phyloP scores from a whole-genome alignment of 768 basidiomycete genomes.

The Suillus variegatus region DNA sequence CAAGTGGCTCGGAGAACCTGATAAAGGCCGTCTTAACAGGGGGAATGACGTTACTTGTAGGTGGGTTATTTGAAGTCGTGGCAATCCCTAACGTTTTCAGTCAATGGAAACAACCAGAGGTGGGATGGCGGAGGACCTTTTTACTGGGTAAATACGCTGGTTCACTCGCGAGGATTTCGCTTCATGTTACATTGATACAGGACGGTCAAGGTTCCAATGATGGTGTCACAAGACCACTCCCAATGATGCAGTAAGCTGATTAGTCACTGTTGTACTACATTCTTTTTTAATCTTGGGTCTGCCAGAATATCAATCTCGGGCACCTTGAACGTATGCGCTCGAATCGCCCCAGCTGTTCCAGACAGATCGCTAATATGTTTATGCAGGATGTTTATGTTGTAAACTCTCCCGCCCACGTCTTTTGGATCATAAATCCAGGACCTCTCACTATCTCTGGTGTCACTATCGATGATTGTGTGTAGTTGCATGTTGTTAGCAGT shows the following conservation, averaged over 20 bases:
- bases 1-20: background rate
- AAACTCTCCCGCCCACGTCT: conserved; percentile 41
- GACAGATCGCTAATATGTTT: background rate
- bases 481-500: background rate
- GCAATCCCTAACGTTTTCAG: conserved; percentile 11
- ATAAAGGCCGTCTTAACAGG: conserved; percentile 26
- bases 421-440: conserved; percentile 31
- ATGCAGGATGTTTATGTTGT: conserved; percentile 36
- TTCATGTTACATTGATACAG: conserved; percentile 15
- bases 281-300: background rate
- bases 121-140: conserved; percentile 46
- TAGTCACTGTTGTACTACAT: background rate
- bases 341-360: background rate
- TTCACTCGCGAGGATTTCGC: background rate
- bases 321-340: conserved; percentile 31
- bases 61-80: conserved; percentile 11
- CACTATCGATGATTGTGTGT: conserved; percentile 58
- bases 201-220: conserved; percentile 24
- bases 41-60: conserved; percentile 51
- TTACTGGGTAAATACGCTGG: conserved; percentile 39
- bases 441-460: conserved; percentile 44
- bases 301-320: conserved; percentile 43
- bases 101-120: conserved; percentile 42
- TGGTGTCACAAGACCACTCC: conserved; percentile 27
- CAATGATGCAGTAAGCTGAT: conserved; percentile 42